phyloP scores from a whole-genome alignment of 2,329 filamentous ascomycete species.

The Venturia aucupariae region DNA sequence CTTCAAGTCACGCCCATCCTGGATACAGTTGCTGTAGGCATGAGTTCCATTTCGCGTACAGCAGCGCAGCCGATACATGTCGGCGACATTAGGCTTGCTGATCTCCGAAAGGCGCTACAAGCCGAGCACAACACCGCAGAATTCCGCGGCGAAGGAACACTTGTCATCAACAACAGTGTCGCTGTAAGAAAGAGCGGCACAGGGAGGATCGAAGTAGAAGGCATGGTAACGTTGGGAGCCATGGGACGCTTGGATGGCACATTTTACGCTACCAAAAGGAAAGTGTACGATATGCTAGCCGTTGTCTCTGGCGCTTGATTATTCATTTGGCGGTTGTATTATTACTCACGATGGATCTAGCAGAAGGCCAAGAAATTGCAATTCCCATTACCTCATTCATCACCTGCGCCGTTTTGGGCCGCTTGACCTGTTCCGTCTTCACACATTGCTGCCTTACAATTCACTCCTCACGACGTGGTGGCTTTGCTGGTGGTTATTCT shows the following conservation, averaged over 20 bases:
- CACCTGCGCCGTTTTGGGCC: neutral
- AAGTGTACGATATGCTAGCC: conserved; percentile 88
- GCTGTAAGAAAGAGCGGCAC: conserved; percentile 80
- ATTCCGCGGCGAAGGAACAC: conserved; percentile 84
- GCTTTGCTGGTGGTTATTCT: neutral
- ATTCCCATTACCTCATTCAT: neutral
- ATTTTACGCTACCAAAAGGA: conserved; percentile 79
- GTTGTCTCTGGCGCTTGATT: conserved; percentile 62
- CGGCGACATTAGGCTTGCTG: conserved; percentile 80
- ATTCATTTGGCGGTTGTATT: conserved; percentile 7
- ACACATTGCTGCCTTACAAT: neutral
- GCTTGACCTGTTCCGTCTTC: neutral
- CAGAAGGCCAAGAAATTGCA: neutral
- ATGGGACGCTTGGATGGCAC: conserved; percentile 43
- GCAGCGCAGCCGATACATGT: conserved; percentile 86
- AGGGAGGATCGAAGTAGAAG: conserved; percentile 80
- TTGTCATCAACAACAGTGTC: conserved; percentile 81
- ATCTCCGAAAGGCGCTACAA: conserved; percentile 77
- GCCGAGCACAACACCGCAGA: conserved; percentile 76
- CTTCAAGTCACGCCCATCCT: conserved; percentile 38
- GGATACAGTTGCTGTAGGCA: conserved; percentile 48
- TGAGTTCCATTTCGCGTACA: conserved; percentile 65
- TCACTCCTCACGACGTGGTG: neutral
- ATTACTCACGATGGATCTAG: conserved; percentile 4
- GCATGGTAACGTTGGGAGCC: conserved; percentile 24